Percentiles rank a stretch among this genome's conserved stretches.
Conservation (phyloP, 1,139 yeast species). For the Torulaspora globosa region DNA sequence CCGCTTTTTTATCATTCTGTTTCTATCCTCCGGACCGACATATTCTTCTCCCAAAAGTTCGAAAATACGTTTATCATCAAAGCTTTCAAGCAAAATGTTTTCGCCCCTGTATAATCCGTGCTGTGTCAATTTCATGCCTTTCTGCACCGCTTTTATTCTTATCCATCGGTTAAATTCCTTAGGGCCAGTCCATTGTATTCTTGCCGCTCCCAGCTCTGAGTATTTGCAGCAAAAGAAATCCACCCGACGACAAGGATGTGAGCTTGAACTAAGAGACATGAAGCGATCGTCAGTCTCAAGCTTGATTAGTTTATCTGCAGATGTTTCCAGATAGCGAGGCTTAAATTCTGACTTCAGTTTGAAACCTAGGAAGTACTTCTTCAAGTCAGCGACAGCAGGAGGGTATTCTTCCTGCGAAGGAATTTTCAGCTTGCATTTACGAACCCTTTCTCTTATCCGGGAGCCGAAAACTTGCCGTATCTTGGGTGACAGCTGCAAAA, state of each 20-base stretch:
- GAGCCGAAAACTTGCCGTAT: constrained; percentile 18
- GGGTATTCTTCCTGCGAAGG: constrained; percentile 8
- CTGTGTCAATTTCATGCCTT: constrained; percentile 46
- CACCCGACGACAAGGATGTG: constrained; percentile 48
- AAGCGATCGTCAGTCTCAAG: constrained; percentile 22
- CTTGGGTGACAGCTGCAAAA: constrained; percentile 25
- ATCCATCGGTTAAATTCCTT: constrained; percentile 51
- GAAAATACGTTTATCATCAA: constrained; percentile 48
- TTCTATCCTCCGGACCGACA: constrained; percentile 45
- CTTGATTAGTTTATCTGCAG: constrained; percentile 16
- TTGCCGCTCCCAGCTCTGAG: constrained; percentile 49
- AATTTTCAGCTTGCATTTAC: constrained; percentile 13
- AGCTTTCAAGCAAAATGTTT: constrained; percentile 42
- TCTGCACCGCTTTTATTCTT: constrained; percentile 44
- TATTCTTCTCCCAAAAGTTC: constrained; percentile 45
- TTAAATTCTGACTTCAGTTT: constrained; percentile 23
- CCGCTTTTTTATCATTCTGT: constrained; percentile 11
- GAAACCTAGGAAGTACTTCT: constrained; percentile 38
- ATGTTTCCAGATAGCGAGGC: constrained; percentile 20
- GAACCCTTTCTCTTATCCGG: constrained; percentile 15
- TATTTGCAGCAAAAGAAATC: constrained; percentile 54
- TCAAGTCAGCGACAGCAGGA: constrained; percentile 18
- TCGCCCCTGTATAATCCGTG: constrained; percentile 45
- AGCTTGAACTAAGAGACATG: constrained; percentile 23
- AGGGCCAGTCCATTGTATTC: constrained; percentile 58